A percentile compares a stretch with the other conserved stretches of the same genome.
phyloP scores from a whole-genome alignment of 106 monocot genomes.

The Dendrobium chrysotoxum region DNA sequence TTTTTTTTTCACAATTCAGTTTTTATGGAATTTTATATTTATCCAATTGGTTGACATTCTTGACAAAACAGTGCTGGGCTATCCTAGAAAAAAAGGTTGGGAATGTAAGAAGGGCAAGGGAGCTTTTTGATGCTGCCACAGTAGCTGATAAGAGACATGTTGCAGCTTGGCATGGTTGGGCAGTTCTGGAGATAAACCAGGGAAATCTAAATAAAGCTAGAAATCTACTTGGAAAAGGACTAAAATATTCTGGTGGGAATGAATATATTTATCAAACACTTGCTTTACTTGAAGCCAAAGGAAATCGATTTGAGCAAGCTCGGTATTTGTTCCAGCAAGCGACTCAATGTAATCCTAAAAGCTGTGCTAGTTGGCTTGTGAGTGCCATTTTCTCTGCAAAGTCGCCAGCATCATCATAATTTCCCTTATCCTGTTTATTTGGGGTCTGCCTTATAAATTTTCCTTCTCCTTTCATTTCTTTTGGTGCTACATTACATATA shows the following conservation, averaged over 20 bases:
- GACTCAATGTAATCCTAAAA: slow-evolving; percentile 80
- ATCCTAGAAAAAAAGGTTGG: slow-evolving; percentile 83
- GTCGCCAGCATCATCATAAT: too few relatives aligned
- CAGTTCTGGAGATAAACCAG: slow-evolving; percentile 86
- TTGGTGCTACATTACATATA: background rate
- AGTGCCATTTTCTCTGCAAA: slow-evolving; percentile 21
- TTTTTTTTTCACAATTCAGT: background rate
- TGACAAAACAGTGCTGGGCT: slow-evolving; percentile 78
- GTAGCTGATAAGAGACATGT: slow-evolving; percentile 90
- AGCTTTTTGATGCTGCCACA: slow-evolving; percentile 95
- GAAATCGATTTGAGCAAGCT: slow-evolving; percentile 69
- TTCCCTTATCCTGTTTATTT: background rate
- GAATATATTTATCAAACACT: slow-evolving; percentile 99
- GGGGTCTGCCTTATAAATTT: background rate
- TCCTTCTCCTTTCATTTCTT: background rate
- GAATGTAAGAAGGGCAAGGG: slow-evolving; percentile 75
- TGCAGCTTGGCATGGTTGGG: slow-evolving; percentile 99
- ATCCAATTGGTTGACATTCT: slow-evolving; percentile 3
- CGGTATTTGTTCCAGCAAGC: slow-evolving; percentile 82
- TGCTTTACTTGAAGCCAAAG: slow-evolving; percentile 89
- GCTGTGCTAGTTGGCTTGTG: slow-evolving; percentile 99
- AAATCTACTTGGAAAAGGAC: slow-evolving; percentile 82
- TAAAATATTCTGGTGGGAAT: slow-evolving; percentile 80
- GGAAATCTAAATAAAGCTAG: slow-evolving; percentile 86
- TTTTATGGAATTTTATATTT: background rate